A percentile compares a stretch with the other conserved stretches of the same genome.
phyloP scores from a whole-genome alignment of 2,329 filamentous ascomycete genomes.

The Arthrobotrys iridis region DNA sequence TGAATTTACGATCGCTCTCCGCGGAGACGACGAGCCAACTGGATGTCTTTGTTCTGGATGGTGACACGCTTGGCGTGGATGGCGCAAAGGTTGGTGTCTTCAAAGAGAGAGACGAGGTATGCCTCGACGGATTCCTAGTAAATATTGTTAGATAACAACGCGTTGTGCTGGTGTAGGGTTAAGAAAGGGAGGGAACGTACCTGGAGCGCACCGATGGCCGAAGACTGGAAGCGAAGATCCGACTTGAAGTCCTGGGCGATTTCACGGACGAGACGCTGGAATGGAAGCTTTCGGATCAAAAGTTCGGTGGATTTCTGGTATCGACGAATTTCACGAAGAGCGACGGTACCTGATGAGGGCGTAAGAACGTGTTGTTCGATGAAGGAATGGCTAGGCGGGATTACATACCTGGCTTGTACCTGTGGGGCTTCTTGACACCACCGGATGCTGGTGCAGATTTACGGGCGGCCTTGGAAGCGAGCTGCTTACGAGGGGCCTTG shows the following conservation, averaged over 20 bases:
- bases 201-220: slow-evolving; percentile 87
- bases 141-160: background rate
- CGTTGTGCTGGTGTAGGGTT: background rate
- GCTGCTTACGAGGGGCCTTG: slow-evolving; percentile 90
- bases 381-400: slow-evolving; percentile 78
- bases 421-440: slow-evolving; percentile 88
- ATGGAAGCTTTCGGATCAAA: slow-evolving; percentile 94
- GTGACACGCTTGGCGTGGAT: slow-evolving; percentile 99
- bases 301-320: slow-evolving; percentile 99
- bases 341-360: slow-evolving; percentile 78
- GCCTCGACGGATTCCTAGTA: slow-evolving; percentile 95
- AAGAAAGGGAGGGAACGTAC: background rate
- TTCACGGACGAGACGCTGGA: slow-evolving; percentile 97
- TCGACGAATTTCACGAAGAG: slow-evolving; percentile 96
- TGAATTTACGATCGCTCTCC: slow-evolving; percentile 81
- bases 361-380: slow-evolving; percentile 74
- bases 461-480: slow-evolving; percentile 98
- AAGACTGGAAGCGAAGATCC: slow-evolving; percentile 96
- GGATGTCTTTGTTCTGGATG: slow-evolving; percentile 97
- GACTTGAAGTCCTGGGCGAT: slow-evolving; percentile 96
- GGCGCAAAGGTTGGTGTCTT: slow-evolving; percentile 97
- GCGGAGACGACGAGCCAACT: slow-evolving; percentile 92
- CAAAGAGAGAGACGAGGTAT: slow-evolving; percentile 96
- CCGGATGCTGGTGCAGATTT: slow-evolving; percentile 98
- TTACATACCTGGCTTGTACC: slow-evolving; percentile 78